Base-by-base conservation (phyloP, 805 yeast genomes). In the Kodamaea jinghongensis region DNA sequence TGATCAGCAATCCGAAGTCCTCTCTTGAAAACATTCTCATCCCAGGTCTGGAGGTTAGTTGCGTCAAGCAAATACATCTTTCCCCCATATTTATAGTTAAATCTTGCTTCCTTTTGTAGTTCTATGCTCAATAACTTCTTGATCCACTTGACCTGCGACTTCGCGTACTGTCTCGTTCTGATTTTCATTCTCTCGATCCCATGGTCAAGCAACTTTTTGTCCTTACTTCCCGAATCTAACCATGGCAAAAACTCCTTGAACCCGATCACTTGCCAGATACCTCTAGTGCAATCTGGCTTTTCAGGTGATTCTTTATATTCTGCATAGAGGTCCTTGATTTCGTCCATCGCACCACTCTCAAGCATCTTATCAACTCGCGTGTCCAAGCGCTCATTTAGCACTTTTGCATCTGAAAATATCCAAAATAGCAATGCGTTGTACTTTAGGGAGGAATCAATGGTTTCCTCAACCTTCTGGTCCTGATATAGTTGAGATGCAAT, bases 211-310 rank as follows among this genome's bases (percentile, higher is more conserved):
- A 31, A 30, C 42, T 32, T 17, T 28, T 30, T 47, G 13, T 36
- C 39, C 30, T 31, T 10, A 40, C 29, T 1, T 41, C 43, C n/a
- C 31, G 32, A 20, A 6, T 12, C 56, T 16, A 79, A 50, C 84
- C 85, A 87, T 1, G 95, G 91, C 27, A 86, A 54, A 54, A 88
- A 88, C 54, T 88, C 96, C 56, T 87, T 86, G 61, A 86, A 93
- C 1, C 98, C 98, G 52, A 91, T 86, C 1, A 86, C 96, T 63
- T 93, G 98, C 89, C 89, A 89, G 0, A 91, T 75, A 2, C 98
- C 98, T 42, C 74, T 67, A 39, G 84, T 83, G 41, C 78, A 63
- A 42, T 73, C 80, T 7, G 83, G 79, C 15, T 52, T 56, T 0
- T 58, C 60, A 6, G 40, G 31, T 8, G 58, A 58, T 0, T 39